Conservation (phyloP, 352 stramenopile genomes). For the Globisporangium camurandrum region DNA sequence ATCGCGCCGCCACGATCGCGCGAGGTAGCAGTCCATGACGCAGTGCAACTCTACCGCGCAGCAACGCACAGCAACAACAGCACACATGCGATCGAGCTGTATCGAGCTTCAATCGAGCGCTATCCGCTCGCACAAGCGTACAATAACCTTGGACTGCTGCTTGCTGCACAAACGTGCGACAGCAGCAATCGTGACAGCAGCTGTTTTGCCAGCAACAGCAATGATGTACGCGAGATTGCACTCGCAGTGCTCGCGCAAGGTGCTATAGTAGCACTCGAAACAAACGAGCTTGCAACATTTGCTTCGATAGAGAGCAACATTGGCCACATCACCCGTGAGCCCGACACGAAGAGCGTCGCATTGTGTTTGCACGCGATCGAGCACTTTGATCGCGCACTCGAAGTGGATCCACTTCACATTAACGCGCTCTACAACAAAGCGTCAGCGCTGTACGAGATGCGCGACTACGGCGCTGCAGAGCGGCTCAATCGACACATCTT, state of each 20-base stretch:
- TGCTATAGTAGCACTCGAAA: slow-evolving; percentile 18
- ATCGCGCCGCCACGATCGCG: not conserved
- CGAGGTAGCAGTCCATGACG: slow-evolving; percentile 1
- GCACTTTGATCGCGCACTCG: slow-evolving; percentile 52
- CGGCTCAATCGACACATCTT: slow-evolving; percentile 32
- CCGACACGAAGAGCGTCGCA: slow-evolving; percentile 22
- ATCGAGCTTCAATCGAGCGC: slow-evolving; percentile 34
- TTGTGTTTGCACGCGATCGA: slow-evolving; percentile 40
- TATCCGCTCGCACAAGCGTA: slow-evolving; percentile 53
- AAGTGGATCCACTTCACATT: slow-evolving; percentile 24
- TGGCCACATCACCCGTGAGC: slow-evolving; percentile 36
- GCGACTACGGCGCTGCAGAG: slow-evolving; percentile 25
- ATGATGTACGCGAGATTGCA: slow-evolving; percentile 19
- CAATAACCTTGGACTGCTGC: slow-evolving; percentile 74
- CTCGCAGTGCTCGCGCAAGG: slow-evolving; percentile 34
- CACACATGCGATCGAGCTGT: slow-evolving; percentile 21
- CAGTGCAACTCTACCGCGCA: slow-evolving; percentile 21
- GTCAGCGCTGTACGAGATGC: slow-evolving; percentile 36
- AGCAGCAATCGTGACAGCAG: not conserved
- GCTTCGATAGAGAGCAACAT: slow-evolving; percentile 71
- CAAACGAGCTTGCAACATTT: slow-evolving; percentile 28
- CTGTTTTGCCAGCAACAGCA: too few species aligned
- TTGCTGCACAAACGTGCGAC: slow-evolving; percentile 17
- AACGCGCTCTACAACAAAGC: slow-evolving; percentile 69
- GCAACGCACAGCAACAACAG: slow-evolving; percentile 13